Percentiles rank a stretch among this genome's conserved stretches.
These are phyloP conservation scores for Aspergillus viridinutans DNA, from an alignment of 2,329 filamentous ascomycete genomes.

Conservation along the genomic window DNA sequence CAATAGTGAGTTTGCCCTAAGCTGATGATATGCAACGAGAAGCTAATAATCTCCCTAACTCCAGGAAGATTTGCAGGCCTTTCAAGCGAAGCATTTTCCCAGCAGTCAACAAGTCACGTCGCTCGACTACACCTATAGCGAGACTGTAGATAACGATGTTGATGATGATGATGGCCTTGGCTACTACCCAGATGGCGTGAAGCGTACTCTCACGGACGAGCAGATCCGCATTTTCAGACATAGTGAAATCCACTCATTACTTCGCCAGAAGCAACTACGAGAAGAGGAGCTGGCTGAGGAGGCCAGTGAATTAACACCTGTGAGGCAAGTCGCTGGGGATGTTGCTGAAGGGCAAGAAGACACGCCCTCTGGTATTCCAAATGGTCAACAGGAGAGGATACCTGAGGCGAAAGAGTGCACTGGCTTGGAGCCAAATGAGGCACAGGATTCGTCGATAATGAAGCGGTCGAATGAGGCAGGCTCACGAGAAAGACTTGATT, in stretches of 20 bases:
- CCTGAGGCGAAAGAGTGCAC: slow-evolving; percentile 9
- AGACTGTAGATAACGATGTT: slow-evolving; percentile 8
- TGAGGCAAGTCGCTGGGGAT: not conserved
- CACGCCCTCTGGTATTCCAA: not conserved
- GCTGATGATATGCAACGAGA: not conserved
- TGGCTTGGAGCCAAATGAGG: slow-evolving; percentile 12
- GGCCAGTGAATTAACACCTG: slow-evolving; percentile 7
- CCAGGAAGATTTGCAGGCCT: slow-evolving; percentile 58
- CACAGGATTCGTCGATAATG: not conserved
- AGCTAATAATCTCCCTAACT: not conserved
- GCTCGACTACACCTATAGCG: not conserved
- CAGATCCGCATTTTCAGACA: slow-evolving; percentile 88
- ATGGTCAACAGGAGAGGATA: not conserved
- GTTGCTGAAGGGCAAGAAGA: not conserved
- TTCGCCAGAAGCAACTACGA: slow-evolving; percentile 47
- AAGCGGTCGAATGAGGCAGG: not conserved
- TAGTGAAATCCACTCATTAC: slow-evolving; percentile 72
- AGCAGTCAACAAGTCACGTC: slow-evolving; percentile 6
- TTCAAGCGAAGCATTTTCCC: slow-evolving; percentile 58
- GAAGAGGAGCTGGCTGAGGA: slow-evolving; percentile 25
- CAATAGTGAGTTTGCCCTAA: slow-evolving; percentile 23
- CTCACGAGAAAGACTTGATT: slow-evolving; percentile 29
- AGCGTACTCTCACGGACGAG: slow-evolving; percentile 84
- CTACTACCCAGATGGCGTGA: slow-evolving; percentile 80
- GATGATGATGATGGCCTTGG: slow-evolving; percentile 61